A percentile compares a stretch with the other conserved stretches of the same genome.
Conservation (phyloP, 257 asterid species). For the Lavandula angustifolia region DNA sequence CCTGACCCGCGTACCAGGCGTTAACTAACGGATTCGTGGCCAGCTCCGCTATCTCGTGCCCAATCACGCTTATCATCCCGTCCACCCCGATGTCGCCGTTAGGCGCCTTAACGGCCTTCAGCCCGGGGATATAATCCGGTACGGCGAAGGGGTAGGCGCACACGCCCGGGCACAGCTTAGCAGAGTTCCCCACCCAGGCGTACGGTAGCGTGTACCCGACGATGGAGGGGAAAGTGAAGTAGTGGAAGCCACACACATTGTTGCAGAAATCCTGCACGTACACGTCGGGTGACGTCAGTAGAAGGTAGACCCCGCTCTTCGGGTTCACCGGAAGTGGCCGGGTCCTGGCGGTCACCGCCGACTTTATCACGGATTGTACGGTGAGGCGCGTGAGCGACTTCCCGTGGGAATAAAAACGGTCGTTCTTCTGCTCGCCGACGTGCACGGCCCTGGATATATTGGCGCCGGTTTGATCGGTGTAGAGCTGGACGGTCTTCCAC, state of each 20-base stretch:
- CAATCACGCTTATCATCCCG: slow-evolving; percentile 74
- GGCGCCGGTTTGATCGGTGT: slow-evolving; percentile 77
- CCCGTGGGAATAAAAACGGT: slow-evolving; percentile 63
- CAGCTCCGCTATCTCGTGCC: slow-evolving; percentile 84
- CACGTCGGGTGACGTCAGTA: slow-evolving; percentile 76
- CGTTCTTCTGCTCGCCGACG: slow-evolving; percentile 69
- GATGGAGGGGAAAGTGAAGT: slow-evolving; percentile 85
- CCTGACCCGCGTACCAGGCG: slow-evolving; percentile 91
- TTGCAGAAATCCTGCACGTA: slow-evolving; percentile 74
- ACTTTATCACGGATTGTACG: slow-evolving; percentile 67
- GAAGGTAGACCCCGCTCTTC: slow-evolving; percentile 64
- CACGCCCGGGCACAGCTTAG: slow-evolving; percentile 61
- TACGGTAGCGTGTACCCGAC: slow-evolving; percentile 91
- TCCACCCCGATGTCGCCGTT: slow-evolving; percentile 54
- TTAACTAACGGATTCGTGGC: slow-evolving; percentile 73
- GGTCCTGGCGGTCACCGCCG: slow-evolving; percentile 59
- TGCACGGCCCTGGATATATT: slow-evolving; percentile 56
- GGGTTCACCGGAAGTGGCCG: slow-evolving; percentile 78
- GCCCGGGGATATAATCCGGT: slow-evolving; percentile 63
- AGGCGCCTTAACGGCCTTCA: slow-evolving; percentile 62
- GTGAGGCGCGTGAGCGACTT: slow-evolving; percentile 68
- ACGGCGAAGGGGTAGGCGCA: slow-evolving; percentile 88
- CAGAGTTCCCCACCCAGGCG: slow-evolving; percentile 96
- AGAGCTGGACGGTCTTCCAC: slow-evolving; percentile 81
- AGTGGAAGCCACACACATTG: slow-evolving; percentile 75